These are phyloP conservation scores for Cephaloascus fragrans DNA, from an alignment of 805 yeast genomes.

Conservation along the genomic window DNA sequence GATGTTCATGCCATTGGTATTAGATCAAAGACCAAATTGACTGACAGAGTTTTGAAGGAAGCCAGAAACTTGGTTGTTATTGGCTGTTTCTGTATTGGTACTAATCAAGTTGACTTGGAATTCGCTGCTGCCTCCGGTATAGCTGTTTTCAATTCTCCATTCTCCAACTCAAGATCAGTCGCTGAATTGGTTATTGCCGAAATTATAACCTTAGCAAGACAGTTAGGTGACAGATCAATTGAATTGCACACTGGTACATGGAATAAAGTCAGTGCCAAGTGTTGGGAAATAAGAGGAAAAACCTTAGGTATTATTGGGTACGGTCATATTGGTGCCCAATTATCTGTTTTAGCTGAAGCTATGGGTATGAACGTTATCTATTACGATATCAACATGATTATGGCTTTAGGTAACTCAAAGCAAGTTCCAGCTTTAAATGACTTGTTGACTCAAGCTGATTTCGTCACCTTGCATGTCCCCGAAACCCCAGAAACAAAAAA, in stretches of 20 bases:
- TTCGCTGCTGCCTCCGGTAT: constrained; percentile 88
- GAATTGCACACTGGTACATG: constrained; percentile 95
- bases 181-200: constrained; percentile 97
- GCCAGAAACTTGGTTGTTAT: constrained; percentile 85
- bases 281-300: constrained; percentile 99
- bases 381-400: constrained; percentile 85
- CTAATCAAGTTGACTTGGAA: constrained; percentile 92
- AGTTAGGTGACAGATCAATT: constrained; percentile 90
- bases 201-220: constrained; percentile 89
- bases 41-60: constrained; percentile 65
- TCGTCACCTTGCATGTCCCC: constrained; percentile 90
- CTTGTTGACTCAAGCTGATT: constrained; percentile 72
- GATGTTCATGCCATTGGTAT: constrained; percentile 97
- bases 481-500: constrained; percentile 88
- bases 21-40: constrained; percentile 91
- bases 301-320: constrained; percentile 95
- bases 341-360: constrained; percentile 93
- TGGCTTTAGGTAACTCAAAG: constrained; percentile 94
- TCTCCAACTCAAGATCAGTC: constrained; percentile 96
- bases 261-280: constrained; percentile 90
- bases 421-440: constrained; percentile 84
- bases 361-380: constrained; percentile 96
- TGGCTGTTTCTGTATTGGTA: constrained; percentile 99
- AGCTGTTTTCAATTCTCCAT: constrained; percentile 97
- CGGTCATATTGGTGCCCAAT: constrained; percentile 97